phyloP scores from a whole-genome alignment of 768 basidiomycete species.

The Russula ochroleuca region DNA sequence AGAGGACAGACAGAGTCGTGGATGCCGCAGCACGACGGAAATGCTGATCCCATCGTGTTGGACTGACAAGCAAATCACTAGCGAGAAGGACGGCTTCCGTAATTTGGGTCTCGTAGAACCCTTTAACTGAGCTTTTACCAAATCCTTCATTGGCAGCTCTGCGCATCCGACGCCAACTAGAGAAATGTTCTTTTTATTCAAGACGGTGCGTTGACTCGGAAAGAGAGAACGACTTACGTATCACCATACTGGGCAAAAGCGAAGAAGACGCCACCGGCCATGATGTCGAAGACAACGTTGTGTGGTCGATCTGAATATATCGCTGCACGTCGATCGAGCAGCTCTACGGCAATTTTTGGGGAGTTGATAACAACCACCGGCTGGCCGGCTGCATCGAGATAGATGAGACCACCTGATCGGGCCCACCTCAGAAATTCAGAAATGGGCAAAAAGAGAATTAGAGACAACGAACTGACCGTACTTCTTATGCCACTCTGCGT shows the following conservation, averaged over 20 bases:
- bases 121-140: neutral
- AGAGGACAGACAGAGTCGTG: neutral
- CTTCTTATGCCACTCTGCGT: neutral
- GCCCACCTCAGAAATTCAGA: too few relatives aligned
- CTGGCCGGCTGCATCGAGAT: neutral
- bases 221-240: neutral
- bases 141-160: neutral
- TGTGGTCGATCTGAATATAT: neutral
- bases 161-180: neutral
- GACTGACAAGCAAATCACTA: neutral
- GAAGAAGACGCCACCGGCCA: neutral
- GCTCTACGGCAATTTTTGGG: neutral
- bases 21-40: neutral
- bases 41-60: neutral
- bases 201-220: neutral
- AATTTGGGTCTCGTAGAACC: neutral
- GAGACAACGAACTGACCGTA: neutral
- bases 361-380: neutral
- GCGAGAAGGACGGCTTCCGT: neutral
- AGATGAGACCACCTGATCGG: neutral
- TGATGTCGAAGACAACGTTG: neutral
- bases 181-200: neutral
- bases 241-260: neutral
- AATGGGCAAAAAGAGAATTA: neutral
- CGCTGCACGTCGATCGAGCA: neutral